These are phyloP conservation scores for Cutaneotrichosporon mucoides DNA, from an alignment of 1,284 basidiomycete genomes.

Conservation along the genomic window DNA sequence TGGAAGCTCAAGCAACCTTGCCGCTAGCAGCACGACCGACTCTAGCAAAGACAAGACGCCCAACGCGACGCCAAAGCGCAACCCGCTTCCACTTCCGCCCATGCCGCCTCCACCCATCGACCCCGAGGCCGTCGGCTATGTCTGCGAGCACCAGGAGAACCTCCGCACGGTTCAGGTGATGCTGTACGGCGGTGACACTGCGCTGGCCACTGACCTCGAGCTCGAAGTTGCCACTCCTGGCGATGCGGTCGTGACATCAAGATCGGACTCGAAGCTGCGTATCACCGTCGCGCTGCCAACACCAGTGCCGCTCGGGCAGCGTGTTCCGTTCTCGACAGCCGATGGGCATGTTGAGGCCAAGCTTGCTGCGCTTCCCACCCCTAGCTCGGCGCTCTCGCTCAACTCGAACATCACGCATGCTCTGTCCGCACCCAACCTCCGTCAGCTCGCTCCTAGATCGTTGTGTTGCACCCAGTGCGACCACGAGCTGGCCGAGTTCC, in stretches of 20 bases:
- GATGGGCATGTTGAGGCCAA: conserved; percentile 64
- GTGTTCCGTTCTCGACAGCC: neutral
- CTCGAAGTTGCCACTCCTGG: conserved; percentile 49
- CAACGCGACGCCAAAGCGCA: neutral
- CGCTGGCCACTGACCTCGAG: conserved; percentile 25
- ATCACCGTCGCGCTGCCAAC: conserved; percentile 64
- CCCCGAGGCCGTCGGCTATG: conserved; percentile 50
- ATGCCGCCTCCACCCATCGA: neutral
- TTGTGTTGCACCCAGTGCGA: conserved; percentile 49
- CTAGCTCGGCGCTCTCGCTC: conserved; percentile 38
- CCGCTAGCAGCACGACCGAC: too few relatives aligned
- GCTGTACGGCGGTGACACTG: conserved; percentile 33
- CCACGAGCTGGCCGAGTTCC: conserved; percentile 68
- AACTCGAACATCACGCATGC: conserved; percentile 34
- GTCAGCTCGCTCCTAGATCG: conserved; percentile 31
- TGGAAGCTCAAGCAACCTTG: neutral
- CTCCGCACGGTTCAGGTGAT: conserved; percentile 70
- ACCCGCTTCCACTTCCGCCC: neutral
- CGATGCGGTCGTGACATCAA: conserved; percentile 59
- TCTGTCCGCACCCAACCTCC: conserved; percentile 35
- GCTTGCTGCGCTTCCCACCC: conserved; percentile 50
- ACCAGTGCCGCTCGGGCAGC: conserved; percentile 58
- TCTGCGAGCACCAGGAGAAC: conserved; percentile 80
- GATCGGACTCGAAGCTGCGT: conserved; percentile 58
- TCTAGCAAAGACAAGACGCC: neutral